phyloP scores from a whole-genome alignment of 2,329 filamentous ascomycete species.

The Fusarium poae region DNA sequence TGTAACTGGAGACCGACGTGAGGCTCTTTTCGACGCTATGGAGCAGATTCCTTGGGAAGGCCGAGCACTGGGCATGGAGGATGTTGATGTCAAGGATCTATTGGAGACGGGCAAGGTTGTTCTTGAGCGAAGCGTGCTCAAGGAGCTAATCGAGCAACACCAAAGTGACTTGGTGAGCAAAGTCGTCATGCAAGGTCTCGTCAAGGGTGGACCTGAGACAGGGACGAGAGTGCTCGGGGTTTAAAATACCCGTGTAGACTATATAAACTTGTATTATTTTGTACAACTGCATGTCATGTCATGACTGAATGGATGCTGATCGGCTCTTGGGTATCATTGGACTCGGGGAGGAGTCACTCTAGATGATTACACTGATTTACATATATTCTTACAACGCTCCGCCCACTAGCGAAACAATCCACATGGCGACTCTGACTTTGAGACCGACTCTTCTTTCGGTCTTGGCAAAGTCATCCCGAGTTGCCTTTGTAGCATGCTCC shows the following conservation, averaged over 20 bases:
- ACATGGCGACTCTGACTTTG: slow-evolving; percentile 90
- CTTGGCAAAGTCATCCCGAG: slow-evolving; percentile 81
- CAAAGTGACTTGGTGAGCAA: slow-evolving; percentile 72
- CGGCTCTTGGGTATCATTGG: slow-evolving; percentile 31
- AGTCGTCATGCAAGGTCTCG: slow-evolving; percentile 60
- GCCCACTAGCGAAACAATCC: slow-evolving; percentile 87
- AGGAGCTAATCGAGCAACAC: slow-evolving; percentile 79
- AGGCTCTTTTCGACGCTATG: slow-evolving; percentile 76
- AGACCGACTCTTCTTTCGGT: slow-evolving; percentile 87
- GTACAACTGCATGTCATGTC: slow-evolving; percentile 40
- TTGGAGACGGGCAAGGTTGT: slow-evolving; percentile 87
- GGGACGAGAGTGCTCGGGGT: slow-evolving; percentile 57
- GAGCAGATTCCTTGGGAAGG: slow-evolving; percentile 74
- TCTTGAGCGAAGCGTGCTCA: slow-evolving; percentile 84
- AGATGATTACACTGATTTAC: slow-evolving; percentile 38
- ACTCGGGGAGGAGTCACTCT: neutral
- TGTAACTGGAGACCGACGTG: slow-evolving; percentile 73
- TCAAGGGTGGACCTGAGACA: slow-evolving; percentile 51
- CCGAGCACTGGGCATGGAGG: slow-evolving; percentile 75
- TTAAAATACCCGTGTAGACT: slow-evolving; percentile 45
- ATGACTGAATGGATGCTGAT: neutral
- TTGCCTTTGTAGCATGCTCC: slow-evolving; percentile 76
- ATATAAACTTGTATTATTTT: slow-evolving; percentile 49
- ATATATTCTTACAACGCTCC: slow-evolving; percentile 76
- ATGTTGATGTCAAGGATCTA: slow-evolving; percentile 96